phyloP scores from a whole-genome alignment of 2,329 filamentous ascomycete species.

The Mollisiaceae sp. region DNA sequence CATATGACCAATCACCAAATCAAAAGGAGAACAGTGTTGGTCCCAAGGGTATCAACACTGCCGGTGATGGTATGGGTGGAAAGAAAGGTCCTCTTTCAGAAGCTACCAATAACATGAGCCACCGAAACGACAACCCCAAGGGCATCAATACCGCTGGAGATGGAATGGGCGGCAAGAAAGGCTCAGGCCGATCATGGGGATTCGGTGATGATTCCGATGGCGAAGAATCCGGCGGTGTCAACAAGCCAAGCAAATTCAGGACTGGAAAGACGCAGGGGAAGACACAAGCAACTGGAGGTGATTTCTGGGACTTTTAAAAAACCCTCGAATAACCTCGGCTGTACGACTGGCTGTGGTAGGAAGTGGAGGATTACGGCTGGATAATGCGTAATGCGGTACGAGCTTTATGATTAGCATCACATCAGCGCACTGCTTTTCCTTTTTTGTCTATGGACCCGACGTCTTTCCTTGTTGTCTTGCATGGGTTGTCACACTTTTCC shows the following conservation, averaged over 20 bases:
- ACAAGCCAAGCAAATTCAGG: constrained; percentile 34
- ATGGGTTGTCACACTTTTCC: background rate
- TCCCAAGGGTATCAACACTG: constrained; percentile 36
- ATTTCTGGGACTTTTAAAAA: constrained; percentile 46
- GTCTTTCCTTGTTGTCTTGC: constrained; percentile 7
- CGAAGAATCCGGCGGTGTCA: constrained; percentile 38
- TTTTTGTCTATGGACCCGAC: constrained; percentile 5
- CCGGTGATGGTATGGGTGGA: constrained; percentile 57
- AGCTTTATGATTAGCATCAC: constrained; percentile 29
- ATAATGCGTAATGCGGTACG: constrained; percentile 33
- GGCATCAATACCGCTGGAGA: constrained; percentile 41
- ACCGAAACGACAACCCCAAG: constrained; percentile 31
- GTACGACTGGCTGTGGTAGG: background rate
- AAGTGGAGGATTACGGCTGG: constrained; percentile 25
- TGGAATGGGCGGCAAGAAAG: constrained; percentile 40
- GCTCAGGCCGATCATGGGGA: constrained; percentile 53
- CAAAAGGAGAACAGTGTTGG: constrained; percentile 47
- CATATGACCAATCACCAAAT: constrained; percentile 61
- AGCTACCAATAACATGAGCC: constrained; percentile 45
- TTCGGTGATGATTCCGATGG: constrained; percentile 59
- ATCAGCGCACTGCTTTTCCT: constrained; percentile 12
- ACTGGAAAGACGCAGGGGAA: constrained; percentile 38
- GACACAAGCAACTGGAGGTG: constrained; percentile 39
- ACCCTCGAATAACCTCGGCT: background rate
- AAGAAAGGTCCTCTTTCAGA: constrained; percentile 50